A percentile compares a stretch with the other conserved stretches of the same genome.
Evolutionary conservation across 352 stramenopile genomes (phyloP).

Genomic region (Peronospora farinosa): DNA sequence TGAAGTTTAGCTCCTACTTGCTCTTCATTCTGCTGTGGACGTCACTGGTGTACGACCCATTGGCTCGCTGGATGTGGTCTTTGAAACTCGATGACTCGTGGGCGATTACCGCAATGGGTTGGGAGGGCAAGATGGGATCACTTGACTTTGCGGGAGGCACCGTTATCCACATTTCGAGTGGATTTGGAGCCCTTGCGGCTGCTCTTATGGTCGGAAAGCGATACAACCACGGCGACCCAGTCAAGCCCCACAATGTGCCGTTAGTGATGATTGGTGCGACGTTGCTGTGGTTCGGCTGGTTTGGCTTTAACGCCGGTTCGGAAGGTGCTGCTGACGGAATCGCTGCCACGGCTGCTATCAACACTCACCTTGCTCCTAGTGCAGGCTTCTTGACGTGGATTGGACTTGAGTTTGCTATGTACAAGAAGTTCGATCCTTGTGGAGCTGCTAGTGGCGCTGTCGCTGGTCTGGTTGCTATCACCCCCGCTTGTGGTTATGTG

Average conservation of each 20-base stretch:
- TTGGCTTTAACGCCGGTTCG: conserved; percentile 77
- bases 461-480: conserved; percentile 62
- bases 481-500: conserved; percentile 65
- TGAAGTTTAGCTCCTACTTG: conserved; percentile 71
- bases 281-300: conserved; percentile 84
- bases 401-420: conserved; percentile 40
- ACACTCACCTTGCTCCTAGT: conserved; percentile 60
- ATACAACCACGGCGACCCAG: conserved; percentile 62
- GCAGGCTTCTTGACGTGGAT: conserved; percentile 71
- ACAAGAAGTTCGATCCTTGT: conserved; percentile 59
- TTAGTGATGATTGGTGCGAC: conserved; percentile 77
- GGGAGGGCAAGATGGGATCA: conserved; percentile 62
- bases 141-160: conserved; percentile 82
- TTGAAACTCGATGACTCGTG: conserved; percentile 55
- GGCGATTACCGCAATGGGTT: conserved; percentile 37
- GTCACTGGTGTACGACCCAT: conserved; percentile 75
- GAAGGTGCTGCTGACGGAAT: conserved; percentile 53
- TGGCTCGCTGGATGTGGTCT: conserved; percentile 83
- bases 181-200: conserved; percentile 68
- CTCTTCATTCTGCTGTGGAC: conserved; percentile 82
- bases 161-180: conserved; percentile 78
- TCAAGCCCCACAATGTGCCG: conserved; percentile 80
- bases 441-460: conserved; percentile 56
- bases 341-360: conserved; percentile 60
- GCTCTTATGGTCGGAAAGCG: conserved; percentile 64